Evolutionary conservation across 345 rosid genomes (phyloP).

Genomic region (Lepidium sativum): DNA sequence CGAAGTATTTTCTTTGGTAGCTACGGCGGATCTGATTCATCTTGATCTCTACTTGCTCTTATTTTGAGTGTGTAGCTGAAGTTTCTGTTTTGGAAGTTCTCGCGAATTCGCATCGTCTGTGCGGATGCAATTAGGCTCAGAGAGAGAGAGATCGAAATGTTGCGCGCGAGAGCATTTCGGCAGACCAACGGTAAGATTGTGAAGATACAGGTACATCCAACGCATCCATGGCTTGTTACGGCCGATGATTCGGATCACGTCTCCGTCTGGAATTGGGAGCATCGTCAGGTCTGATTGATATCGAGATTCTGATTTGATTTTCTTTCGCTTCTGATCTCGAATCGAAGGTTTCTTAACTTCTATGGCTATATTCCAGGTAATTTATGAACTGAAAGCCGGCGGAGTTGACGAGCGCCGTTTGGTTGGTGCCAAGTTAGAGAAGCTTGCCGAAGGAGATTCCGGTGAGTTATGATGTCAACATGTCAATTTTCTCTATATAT

Average conservation of each 20-base stretch:
- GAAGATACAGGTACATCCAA: conserved; percentile 93
- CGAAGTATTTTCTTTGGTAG: neutral
- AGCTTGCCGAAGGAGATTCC: conserved; percentile 95
- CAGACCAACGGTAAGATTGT: conserved; percentile 76
- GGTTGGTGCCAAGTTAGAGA: conserved; percentile 95
- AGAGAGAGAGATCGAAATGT: conserved; percentile 39
- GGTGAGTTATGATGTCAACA: conserved; percentile 32
- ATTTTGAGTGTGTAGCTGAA: neutral
- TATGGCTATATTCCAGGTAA: conserved; percentile 40
- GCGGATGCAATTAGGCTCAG: conserved; percentile 15
- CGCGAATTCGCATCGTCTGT: neutral
- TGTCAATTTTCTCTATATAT: neutral
- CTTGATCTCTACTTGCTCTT: conserved; percentile 6
- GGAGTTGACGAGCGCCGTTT: conserved; percentile 97
- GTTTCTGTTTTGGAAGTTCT: neutral
- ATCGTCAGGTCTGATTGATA: conserved; percentile 59
- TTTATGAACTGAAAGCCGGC: conserved; percentile 93
- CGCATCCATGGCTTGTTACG: conserved; percentile 99
- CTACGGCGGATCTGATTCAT: conserved; percentile 14
- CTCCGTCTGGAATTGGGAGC: conserved; percentile 99
- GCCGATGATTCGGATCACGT: conserved; percentile 96
- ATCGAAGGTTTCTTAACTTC: neutral
- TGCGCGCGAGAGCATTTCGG: conserved; percentile 81
- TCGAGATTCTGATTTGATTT: neutral
- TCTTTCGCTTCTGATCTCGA: neutral